Evolutionary conservation across 2,329 filamentous ascomycete genomes (phyloP).

Genomic region (Moelleriella libera): DNA sequence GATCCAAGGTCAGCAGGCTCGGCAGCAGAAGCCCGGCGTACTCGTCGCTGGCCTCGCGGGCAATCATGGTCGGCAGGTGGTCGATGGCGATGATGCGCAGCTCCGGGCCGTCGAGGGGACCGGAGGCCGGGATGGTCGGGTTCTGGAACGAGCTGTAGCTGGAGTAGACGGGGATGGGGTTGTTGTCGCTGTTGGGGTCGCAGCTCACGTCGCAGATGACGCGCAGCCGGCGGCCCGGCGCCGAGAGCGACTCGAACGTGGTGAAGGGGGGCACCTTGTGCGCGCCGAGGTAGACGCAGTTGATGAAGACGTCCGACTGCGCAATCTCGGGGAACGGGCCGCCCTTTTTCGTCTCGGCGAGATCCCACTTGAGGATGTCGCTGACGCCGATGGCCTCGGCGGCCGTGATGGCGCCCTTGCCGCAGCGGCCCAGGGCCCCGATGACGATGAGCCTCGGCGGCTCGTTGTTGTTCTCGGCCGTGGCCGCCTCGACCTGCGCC

Average conservation of each 20-base stretch:
- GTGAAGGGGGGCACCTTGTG: conserved; percentile 68
- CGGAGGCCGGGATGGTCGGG: conserved; percentile 66
- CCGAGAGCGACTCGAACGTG: conserved; percentile 49
- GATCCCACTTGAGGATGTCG: conserved; percentile 49
- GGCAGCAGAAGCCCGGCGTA: conserved; percentile 1
- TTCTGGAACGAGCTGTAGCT: conserved; percentile 77
- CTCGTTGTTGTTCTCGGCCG: conserved; percentile 52
- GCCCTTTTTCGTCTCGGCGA: conserved; percentile 54
- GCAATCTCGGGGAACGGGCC: conserved; percentile 71
- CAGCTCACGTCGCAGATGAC: conserved; percentile 72
- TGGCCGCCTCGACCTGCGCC: conserved; percentile 46
- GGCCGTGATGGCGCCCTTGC: conserved; percentile 69
- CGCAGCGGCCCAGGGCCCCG: conserved; percentile 72
- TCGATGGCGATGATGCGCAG: conserved; percentile 80
- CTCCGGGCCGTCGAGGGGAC: conserved; percentile 38
- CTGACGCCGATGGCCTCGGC: conserved; percentile 53
- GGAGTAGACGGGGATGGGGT: conserved; percentile 64
- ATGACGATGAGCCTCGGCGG: conserved; percentile 69
- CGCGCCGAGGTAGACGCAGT: conserved; percentile 61
- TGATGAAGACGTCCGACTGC: conserved; percentile 38
- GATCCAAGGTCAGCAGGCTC: conserved; percentile 2
- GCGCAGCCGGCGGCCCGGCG: conserved; percentile 54
- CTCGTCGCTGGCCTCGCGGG: conserved; percentile 66
- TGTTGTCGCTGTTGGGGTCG: conserved; percentile 61
- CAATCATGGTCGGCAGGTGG: conserved; percentile 70